These are phyloP conservation scores for Yarrowia sp. DNA, from an alignment of 805 yeast species.

Conservation along the genomic window DNA sequence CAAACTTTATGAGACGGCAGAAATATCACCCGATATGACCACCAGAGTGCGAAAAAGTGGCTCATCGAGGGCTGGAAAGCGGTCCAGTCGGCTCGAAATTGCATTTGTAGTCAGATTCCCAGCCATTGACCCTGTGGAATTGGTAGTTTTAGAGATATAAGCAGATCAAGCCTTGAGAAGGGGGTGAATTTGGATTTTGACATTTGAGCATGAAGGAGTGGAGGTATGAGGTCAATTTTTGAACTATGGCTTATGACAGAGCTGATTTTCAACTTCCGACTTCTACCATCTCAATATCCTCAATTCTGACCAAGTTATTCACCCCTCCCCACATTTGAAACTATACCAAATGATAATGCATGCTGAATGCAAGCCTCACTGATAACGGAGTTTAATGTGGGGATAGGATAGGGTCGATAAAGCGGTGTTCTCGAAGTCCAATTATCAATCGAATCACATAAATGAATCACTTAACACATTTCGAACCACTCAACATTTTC, in stretches of 20 bases:
- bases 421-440: background rate
- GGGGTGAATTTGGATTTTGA: background rate
- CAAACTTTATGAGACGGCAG: too few species aligned
- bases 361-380: background rate
- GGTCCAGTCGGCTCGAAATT: background rate
- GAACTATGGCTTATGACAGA: too few species aligned
- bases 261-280: too few species aligned
- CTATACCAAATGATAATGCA: background rate
- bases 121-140: constrained; percentile 16
- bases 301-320: background rate
- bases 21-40: too few species aligned
- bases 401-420: background rate
- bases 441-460: too few species aligned
- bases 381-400: constrained; percentile 15
- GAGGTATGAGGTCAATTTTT: too few species aligned
- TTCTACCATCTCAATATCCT: too few species aligned
- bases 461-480: too few species aligned
- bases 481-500: too few species aligned
- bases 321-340: background rate
- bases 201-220: too few species aligned
- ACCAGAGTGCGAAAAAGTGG: background rate
- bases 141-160: background rate
- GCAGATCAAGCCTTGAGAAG: background rate
- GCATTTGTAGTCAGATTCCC: background rate
- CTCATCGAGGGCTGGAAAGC: background rate